Base-by-base conservation (phyloP, 805 yeast genomes). In the Yamadazyma endophytica region DNA sequence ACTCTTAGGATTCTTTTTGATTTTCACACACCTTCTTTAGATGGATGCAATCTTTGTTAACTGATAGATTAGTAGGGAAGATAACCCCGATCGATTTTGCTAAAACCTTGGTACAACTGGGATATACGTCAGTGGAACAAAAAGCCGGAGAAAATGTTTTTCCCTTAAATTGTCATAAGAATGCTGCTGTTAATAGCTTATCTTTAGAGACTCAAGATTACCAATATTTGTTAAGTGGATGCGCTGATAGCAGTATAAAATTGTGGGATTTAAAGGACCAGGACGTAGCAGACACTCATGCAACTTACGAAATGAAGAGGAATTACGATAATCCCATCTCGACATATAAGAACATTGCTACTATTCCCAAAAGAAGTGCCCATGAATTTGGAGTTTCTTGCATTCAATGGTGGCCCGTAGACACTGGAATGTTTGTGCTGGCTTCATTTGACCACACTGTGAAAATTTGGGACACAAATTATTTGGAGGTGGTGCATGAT, bases 341-440 rank as follows among this genome's bases (percentile, higher is more conserved):
- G 4, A 38, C 61, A 7, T 57, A 37, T 20, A 13, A 38, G 4
- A 39, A 40, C 12, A 20, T 64, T 4, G 70, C 64, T 4, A 49
- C 64, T 4, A 42, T 65, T 4, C 69, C 70, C 0, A 46, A 64
- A 14, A 58, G 54, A 30, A 30, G 64, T 5, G 65, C 54, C 11
- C 97, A 89, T 49, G 52, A 60, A 13, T 86, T 68, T 51, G 95
- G 96, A 0, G 67, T 89, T 0, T 82, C 95, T 0, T 58, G 74
- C 11, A 63, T 85, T 1, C 65, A 70, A 45, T 89, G 97, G 97
- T 90, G 96, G 90, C 88, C 92, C 0, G 61, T 63, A 26, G 97
- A 89, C 54, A 76, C 79, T 20, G 96, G 96, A 1, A 69, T 89
- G 79, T 88, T 87, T 59, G 68, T 87, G 13, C 73, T 87, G 3